These are phyloP conservation scores for Fraxinus dipetala DNA, from an alignment of 305 asterid species.

Conservation along the genomic window DNA sequence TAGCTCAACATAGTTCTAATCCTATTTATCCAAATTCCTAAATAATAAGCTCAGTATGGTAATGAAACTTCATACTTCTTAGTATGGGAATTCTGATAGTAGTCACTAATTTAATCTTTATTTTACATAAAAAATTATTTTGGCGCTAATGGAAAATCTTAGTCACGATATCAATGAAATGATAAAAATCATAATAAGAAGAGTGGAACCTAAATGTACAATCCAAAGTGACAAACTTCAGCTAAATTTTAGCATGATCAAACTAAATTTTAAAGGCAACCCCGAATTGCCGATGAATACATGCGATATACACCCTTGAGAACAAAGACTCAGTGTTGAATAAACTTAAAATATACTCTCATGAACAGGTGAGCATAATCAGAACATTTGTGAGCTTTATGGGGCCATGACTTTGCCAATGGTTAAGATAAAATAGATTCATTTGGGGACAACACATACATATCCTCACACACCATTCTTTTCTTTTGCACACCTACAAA, in stretches of 20 bases:
- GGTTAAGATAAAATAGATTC: conserved; percentile 38
- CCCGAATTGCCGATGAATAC: not conserved
- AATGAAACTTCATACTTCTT: not conserved
- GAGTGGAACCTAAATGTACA: not conserved
- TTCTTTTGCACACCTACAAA: too few relatives aligned
- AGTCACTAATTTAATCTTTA: not conserved
- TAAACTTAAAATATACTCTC: conserved; percentile 43
- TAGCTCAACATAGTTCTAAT: too few relatives aligned
- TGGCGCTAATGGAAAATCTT: not conserved
- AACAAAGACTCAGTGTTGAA: conserved; percentile 4
- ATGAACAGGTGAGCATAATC: conserved; percentile 67
- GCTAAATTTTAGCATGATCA: conserved; percentile 7
- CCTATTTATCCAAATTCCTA: too few relatives aligned
- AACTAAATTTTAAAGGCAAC: not conserved
- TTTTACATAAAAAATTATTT: not conserved
- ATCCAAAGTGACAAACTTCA: not conserved
- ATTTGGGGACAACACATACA: too few relatives aligned
- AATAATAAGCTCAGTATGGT: too few relatives aligned
- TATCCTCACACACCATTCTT: too few relatives aligned
- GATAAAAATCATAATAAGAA: not conserved
- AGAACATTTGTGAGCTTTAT: conserved; percentile 71
- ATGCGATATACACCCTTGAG: conserved; percentile 45
- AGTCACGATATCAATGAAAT: not conserved
- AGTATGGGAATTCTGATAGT: not conserved
- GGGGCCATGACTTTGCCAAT: conserved; percentile 58